Conservation (phyloP, 345 rosid species). For the Jatropha curcas region DNA sequence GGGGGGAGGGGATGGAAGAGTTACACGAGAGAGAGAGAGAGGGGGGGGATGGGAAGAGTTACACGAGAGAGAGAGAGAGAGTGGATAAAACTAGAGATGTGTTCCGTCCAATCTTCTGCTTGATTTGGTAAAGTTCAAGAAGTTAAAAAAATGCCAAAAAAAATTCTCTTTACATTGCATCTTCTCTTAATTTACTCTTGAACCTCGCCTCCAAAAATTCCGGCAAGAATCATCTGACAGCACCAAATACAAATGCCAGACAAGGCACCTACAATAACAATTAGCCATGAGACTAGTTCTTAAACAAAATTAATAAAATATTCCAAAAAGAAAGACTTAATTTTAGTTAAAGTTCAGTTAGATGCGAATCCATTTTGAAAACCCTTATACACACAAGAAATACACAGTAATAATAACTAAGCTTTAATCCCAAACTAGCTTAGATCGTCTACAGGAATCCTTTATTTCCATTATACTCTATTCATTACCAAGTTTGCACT, state of each 20-base stretch:
- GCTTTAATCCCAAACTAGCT: too few species aligned
- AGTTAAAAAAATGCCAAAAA: background rate
- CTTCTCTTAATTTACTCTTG: conserved; percentile 4
- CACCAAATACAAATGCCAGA: background rate
- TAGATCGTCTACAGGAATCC: too few species aligned
- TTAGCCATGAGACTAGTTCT: conserved; percentile 3
- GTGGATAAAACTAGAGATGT: background rate
- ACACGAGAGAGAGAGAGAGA: too few species aligned
- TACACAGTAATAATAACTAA: too few species aligned
- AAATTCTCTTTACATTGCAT: conserved; percentile 6
- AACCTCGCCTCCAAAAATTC: conserved; percentile 8
- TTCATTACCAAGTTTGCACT: too few species aligned
- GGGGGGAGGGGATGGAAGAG: too few species aligned
- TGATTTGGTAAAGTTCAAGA: too few species aligned
- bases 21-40: too few species aligned
- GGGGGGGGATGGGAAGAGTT: too few species aligned
- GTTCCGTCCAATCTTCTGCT: background rate
- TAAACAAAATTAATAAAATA: background rate
- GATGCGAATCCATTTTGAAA: background rate
- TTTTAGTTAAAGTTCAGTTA: background rate
- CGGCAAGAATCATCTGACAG: background rate
- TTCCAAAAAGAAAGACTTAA: background rate
- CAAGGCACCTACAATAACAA: conserved; percentile 11
- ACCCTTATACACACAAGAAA: background rate
- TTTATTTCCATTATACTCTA: too few species aligned